Evolutionary conservation across 192 early-diverging fungal genomes (phyloP).

Genomic region (Mortierella antarctica): DNA sequence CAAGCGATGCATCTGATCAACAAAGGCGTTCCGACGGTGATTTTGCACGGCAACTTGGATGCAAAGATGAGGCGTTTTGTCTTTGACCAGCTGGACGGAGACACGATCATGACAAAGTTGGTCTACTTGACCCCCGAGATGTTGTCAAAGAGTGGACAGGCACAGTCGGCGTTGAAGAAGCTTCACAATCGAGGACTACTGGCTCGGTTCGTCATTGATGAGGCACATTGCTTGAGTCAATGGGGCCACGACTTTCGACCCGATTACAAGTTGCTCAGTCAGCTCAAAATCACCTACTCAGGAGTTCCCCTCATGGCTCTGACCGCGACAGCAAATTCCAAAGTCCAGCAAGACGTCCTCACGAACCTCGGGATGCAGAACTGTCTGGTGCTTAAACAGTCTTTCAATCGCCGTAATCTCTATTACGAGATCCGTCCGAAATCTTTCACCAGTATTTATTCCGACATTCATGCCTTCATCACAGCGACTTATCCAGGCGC

Average conservation of each 20-base stretch:
- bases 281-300: conserved; percentile 74
- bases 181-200: conserved; percentile 72
- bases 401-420: conserved; percentile 92
- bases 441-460: conserved; percentile 60
- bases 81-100: conserved; percentile 65
- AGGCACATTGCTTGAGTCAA: conserved; percentile 96
- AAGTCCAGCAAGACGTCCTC: conserved; percentile 87
- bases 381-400: conserved; percentile 79
- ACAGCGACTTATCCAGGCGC: conserved; percentile 66
- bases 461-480: conserved; percentile 82
- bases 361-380: conserved; percentile 77
- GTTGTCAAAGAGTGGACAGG: conserved; percentile 72
- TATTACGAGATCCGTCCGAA: conserved; percentile 79
- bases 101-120: conserved; percentile 65
- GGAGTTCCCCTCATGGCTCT: conserved; percentile 92
- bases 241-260: conserved; percentile 99
- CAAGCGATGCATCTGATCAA: conserved; percentile 83
- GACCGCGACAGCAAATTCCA: conserved; percentile 94
- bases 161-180: conserved; percentile 62
- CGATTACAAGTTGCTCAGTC: conserved; percentile 85
- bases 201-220: conserved; percentile 94
- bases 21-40: conserved; percentile 71
- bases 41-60: conserved; percentile 70
- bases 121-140: conserved; percentile 93
- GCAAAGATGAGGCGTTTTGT: conserved; percentile 61